Base-by-base conservation (phyloP, 208 protist species). In the Balamuthia mandrillaris region DNA sequence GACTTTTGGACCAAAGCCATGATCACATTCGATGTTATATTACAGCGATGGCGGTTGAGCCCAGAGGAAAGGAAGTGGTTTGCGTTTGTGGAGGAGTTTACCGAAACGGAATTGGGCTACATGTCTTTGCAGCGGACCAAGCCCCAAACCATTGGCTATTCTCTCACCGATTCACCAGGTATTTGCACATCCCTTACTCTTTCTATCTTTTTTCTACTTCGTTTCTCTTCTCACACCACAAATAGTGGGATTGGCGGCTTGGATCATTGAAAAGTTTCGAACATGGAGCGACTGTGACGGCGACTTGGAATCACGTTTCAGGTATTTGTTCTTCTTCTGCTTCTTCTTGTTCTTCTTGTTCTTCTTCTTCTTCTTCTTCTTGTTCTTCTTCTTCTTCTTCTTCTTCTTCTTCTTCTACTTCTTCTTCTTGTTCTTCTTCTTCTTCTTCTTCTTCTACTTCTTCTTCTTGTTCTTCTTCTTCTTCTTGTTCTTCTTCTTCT, bases 231-330 rank as follows among this genome's bases (percentile, higher is more conserved):
- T n/a, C n/a, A n/a, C n/a, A n/a, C n/a, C n/a, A n/a, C n/a, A n/a
- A 56, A 45, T 52, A 1, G 75, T 82, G 9, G 75, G 75, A 24
- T 52, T 82, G 31, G 52, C 54, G 14, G 45, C 75, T 14, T 82
- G 51, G 39, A 82, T 82, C 54, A 35, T 82, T 16, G 75, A 82
- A 27, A 81, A 81, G 75, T 33, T 82, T 52, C 75, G 14, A n/a
- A 27, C 4, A 45, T 33, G 10, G 24, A 10, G 72, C 27, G 72
- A 81, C 21, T 81, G 72, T 39, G 21, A 60, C 24, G 4, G 10
- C 33, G 29, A 39, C 0, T 14, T 42, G 41, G 47, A 65, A 37
- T 1, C 14, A 51, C 49, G 72, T 21, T 81, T 81, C n/a, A n/a
- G n/a, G n/a, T n/a, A n/a, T n/a, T n/a, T n/a, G n/a, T n/a, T n/a